A percentile compares a stretch with the other conserved stretches of the same genome.
Evolutionary conservation across 140 eudicot species (phyloP).

Genomic region (Anethum foeniculum): DNA sequence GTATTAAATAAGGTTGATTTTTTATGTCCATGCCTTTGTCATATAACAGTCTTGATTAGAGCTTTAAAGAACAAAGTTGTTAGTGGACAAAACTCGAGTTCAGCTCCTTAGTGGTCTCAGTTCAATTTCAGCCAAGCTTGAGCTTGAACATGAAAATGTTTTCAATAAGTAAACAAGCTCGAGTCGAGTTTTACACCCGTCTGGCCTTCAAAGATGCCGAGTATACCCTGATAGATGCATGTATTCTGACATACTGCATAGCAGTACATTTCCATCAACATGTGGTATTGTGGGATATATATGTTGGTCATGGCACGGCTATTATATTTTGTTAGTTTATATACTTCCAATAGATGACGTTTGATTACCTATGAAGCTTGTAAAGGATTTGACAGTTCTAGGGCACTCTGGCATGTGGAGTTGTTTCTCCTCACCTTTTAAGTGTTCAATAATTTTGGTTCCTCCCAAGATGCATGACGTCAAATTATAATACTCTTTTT

Average conservation of each 20-base stretch:
- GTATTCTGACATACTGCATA: not conserved
- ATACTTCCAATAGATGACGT: no score
- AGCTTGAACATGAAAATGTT: no score
- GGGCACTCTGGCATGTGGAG: not conserved
- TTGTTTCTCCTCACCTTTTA: not conserved
- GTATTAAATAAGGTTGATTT: not conserved
- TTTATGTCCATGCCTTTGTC: not conserved
- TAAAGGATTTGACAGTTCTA: not conserved
- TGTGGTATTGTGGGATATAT: not conserved
- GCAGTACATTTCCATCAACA: not conserved
- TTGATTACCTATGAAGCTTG: not conserved
- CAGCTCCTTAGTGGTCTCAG: no score
- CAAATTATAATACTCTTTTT: not conserved
- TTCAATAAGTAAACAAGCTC: no score
- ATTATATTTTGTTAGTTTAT: not conserved
- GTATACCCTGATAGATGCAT: not conserved
- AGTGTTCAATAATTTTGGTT: not conserved
- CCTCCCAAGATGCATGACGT: not conserved
- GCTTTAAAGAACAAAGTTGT: no score
- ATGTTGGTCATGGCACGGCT: no score
- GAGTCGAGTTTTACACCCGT: no score
- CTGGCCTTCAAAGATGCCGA: not conserved
- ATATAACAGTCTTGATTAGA: not conserved
- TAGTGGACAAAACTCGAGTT: no score
- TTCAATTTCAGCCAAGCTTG: no score